These are phyloP conservation scores for Gracilariopsis chorda DNA, from an alignment of 23 red algal genomes.

Conservation along the genomic window DNA sequence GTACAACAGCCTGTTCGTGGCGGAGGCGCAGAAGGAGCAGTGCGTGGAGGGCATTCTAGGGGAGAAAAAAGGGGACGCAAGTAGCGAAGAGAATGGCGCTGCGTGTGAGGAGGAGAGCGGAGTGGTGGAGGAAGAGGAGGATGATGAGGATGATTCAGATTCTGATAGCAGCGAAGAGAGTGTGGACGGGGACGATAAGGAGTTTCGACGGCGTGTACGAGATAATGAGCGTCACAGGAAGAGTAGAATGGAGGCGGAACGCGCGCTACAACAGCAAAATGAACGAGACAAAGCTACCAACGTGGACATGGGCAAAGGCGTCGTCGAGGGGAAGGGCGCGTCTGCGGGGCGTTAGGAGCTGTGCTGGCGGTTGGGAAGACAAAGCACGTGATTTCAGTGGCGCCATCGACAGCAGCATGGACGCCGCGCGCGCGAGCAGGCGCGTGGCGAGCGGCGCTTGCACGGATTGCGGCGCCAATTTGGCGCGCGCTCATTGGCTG, in stretches of 20 bases:
- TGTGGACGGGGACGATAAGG: background rate
- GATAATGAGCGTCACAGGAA: background rate
- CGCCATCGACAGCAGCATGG: background rate
- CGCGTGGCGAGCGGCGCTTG: background rate
- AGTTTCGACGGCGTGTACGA: background rate
- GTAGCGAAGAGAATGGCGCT: too few relatives aligned
- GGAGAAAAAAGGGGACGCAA: too few relatives aligned
- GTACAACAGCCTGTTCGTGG: constrained; percentile 12
- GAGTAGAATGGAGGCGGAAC: too few relatives aligned
- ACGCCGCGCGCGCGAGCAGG: background rate
- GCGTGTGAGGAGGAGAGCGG: background rate
- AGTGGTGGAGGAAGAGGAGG: background rate
- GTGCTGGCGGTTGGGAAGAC: too few relatives aligned
- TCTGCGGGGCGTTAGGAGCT: too few relatives aligned
- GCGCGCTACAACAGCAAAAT: background rate
- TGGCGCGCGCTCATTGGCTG: background rate
- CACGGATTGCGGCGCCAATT: background rate
- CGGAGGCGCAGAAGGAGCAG: background rate
- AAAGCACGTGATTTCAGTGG: background rate
- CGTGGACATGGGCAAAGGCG: background rate
- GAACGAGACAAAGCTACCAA: background rate
- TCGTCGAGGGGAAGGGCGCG: background rate
- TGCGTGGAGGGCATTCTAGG: background rate
- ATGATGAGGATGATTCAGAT: background rate
- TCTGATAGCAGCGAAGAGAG: background rate